Conservation (phyloP, 1,284 basidiomycete species). For the Boletellus sp. region DNA sequence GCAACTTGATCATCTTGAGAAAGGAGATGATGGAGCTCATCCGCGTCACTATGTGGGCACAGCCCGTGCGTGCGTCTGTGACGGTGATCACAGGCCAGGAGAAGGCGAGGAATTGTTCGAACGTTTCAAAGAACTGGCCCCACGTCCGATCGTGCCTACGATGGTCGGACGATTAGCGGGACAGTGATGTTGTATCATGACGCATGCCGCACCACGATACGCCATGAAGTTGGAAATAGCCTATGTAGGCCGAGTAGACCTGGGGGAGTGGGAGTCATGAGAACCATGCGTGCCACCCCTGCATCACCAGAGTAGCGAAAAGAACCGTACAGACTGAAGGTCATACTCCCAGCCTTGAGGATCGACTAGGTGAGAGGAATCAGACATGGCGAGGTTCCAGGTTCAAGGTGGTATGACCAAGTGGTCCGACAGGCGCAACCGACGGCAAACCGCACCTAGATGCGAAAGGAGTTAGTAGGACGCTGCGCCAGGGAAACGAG, state of each 20-base stretch:
- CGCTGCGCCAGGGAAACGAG: neutral
- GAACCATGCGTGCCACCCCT: neutral
- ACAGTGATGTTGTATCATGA: neutral
- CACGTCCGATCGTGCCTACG: slow-evolving; percentile 76
- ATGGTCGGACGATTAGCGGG: slow-evolving; percentile 6
- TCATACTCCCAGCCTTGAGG: slow-evolving; percentile 81
- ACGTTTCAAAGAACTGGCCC: slow-evolving; percentile 77
- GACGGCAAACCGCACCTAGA: neutral
- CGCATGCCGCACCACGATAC: slow-evolving; percentile 59
- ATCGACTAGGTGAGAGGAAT: slow-evolving; percentile 72
- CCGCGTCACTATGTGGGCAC: slow-evolving; percentile 76
- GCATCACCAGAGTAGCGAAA: neutral
- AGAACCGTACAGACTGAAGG: slow-evolving; percentile 66
- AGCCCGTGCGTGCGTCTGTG: slow-evolving; percentile 69
- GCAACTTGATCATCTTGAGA: slow-evolving; percentile 75
- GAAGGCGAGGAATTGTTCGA: slow-evolving; percentile 79
- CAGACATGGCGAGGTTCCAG: slow-evolving; percentile 43
- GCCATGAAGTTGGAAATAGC: slow-evolving; percentile 72
- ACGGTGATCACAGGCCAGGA: slow-evolving; percentile 83
- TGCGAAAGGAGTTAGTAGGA: neutral
- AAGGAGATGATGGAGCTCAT: slow-evolving; percentile 68
- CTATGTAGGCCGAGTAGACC: slow-evolving; percentile 84
- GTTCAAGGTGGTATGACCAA: neutral
- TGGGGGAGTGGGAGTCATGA: slow-evolving; percentile 24
- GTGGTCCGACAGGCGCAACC: neutral